These are phyloP conservation scores for Zygnema cylindricum DNA, from an alignment of 139 green algal species.

Conservation along the genomic window DNA sequence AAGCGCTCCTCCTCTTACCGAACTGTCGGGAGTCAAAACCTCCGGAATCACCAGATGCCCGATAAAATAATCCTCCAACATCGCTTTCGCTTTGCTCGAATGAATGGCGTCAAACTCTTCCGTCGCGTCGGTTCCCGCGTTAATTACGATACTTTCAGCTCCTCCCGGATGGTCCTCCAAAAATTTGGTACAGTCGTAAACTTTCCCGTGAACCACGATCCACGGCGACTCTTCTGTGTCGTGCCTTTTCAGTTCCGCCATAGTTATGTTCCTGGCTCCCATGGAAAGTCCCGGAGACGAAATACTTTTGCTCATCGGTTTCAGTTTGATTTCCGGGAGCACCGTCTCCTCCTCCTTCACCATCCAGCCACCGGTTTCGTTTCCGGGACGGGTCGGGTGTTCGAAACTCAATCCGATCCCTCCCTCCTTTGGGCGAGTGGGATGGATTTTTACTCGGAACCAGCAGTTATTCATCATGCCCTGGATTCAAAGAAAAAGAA, in stretches of 20 bases:
- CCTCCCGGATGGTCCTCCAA: slow-evolving; percentile 69
- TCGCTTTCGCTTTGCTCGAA: slow-evolving; percentile 57
- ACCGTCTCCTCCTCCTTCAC: slow-evolving; percentile 46
- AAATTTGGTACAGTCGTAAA: slow-evolving; percentile 69
- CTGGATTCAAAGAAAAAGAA: slow-evolving; percentile 36
- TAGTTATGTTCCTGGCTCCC: slow-evolving; percentile 61
- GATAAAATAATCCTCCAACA: slow-evolving; percentile 67
- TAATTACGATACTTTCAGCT: slow-evolving; percentile 68
- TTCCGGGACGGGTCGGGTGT: slow-evolving; percentile 78
- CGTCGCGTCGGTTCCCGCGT: slow-evolving; percentile 67
- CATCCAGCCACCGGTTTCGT: slow-evolving; percentile 69
- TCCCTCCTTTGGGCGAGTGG: slow-evolving; percentile 39
- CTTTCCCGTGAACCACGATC: slow-evolving; percentile 90
- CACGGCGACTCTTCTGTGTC: slow-evolving; percentile 78
- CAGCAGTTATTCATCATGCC: slow-evolving; percentile 99
- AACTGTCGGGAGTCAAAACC: not conserved
- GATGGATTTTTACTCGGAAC: slow-evolving; percentile 71
- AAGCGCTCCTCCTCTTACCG: not conserved
- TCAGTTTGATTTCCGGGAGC: not conserved
- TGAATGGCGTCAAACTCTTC: slow-evolving; percentile 73
- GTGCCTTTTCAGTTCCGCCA: slow-evolving; percentile 82
- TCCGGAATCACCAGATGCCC: slow-evolving; percentile 46
- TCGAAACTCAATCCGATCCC: slow-evolving; percentile 77
- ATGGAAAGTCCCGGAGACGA: not conserved
- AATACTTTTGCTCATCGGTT: not conserved